A percentile compares a stretch with the other conserved stretches of the same genome.
Conservation (phyloP, 208 protist species). For the Porcisia hertigi region DNA sequence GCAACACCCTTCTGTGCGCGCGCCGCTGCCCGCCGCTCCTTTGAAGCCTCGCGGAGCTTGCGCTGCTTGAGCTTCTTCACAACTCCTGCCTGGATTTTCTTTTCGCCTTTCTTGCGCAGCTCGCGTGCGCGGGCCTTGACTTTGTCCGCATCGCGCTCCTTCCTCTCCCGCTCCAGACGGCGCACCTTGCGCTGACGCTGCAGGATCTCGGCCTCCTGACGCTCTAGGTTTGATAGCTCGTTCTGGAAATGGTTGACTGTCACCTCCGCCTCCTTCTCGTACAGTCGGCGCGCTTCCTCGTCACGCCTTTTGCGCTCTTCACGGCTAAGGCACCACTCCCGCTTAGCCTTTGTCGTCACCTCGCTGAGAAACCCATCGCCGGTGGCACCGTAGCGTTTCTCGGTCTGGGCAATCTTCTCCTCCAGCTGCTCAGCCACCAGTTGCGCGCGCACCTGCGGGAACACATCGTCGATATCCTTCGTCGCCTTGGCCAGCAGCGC, state of each 20-base stretch:
- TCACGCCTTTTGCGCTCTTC: conserved; percentile 71
- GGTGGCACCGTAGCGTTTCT: conserved; percentile 64
- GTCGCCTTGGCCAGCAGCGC: conserved; percentile 46
- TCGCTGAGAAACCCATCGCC: conserved; percentile 30
- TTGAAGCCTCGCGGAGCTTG: conserved; percentile 71
- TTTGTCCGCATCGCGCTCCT: conserved; percentile 54
- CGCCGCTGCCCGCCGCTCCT: conserved; percentile 65
- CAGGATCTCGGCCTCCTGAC: conserved; percentile 65
- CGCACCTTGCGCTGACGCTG: conserved; percentile 51
- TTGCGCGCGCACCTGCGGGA: conserved; percentile 54
- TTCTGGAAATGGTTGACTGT: conserved; percentile 86
- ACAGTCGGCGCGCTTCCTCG: conserved; percentile 59
- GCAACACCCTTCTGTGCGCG: conserved; percentile 60
- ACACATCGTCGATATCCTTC: conserved; percentile 45
- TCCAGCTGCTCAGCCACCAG: conserved; percentile 80
- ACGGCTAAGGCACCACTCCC: conserved; percentile 77
- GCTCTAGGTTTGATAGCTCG: conserved; percentile 63
- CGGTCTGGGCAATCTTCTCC: conserved; percentile 68
- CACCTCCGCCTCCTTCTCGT: conserved; percentile 89
- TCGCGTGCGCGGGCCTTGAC: conserved; percentile 56
- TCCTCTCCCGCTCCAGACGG: conserved; percentile 55
- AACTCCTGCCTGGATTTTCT: conserved; percentile 77
- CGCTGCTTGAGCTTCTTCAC: conserved; percentile 90
- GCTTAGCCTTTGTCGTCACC: conserved; percentile 47
- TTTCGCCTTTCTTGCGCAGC: conserved; percentile 69